A percentile compares a stretch with the other conserved stretches of the same genome.
phyloP scores from a whole-genome alignment of 352 stramenopile species.

The Phytophthora sp. region DNA sequence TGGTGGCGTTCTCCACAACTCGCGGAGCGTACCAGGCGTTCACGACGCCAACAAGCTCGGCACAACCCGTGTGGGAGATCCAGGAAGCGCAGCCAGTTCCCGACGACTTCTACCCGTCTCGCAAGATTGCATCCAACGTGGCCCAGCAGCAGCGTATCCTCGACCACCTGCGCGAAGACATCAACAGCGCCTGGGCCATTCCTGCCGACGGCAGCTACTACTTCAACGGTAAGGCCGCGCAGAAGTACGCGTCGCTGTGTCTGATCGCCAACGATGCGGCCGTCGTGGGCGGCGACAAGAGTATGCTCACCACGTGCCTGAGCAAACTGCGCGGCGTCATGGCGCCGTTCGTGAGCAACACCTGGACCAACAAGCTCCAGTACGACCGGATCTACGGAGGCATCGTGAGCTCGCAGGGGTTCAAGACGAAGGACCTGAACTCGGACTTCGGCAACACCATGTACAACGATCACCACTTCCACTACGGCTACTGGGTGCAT shows the following conservation, averaged over 20 bases:
- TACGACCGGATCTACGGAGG: slow-evolving; percentile 66
- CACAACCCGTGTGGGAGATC: slow-evolving; percentile 45
- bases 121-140: slow-evolving; percentile 33
- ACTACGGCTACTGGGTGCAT: slow-evolving; percentile 77
- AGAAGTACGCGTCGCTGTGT: slow-evolving; percentile 69
- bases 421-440: slow-evolving; percentile 60
- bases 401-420: slow-evolving; percentile 60
- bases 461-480: slow-evolving; percentile 84
- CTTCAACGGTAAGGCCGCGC: slow-evolving; percentile 66
- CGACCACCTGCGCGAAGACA: slow-evolving; percentile 48
- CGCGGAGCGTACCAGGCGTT: slow-evolving; percentile 55
- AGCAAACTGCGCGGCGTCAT: slow-evolving; percentile 47
- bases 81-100: slow-evolving; percentile 47
- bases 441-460: slow-evolving; percentile 76
- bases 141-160: slow-evolving; percentile 45
- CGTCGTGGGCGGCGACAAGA: slow-evolving; percentile 44
- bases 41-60: slow-evolving; percentile 28
- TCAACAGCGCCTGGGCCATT: slow-evolving; percentile 51
- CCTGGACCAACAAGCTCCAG: slow-evolving; percentile 52
- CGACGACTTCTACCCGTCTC: slow-evolving; percentile 54
- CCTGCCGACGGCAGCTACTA: slow-evolving; percentile 66
- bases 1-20: slow-evolving; percentile 58
- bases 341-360: slow-evolving; percentile 52
- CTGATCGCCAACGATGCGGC: slow-evolving; percentile 56
- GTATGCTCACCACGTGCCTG: slow-evolving; percentile 47